Evolutionary conservation across 768 basidiomycete genomes (phyloP).

Genomic region (Phaeolepiota aurea): DNA sequence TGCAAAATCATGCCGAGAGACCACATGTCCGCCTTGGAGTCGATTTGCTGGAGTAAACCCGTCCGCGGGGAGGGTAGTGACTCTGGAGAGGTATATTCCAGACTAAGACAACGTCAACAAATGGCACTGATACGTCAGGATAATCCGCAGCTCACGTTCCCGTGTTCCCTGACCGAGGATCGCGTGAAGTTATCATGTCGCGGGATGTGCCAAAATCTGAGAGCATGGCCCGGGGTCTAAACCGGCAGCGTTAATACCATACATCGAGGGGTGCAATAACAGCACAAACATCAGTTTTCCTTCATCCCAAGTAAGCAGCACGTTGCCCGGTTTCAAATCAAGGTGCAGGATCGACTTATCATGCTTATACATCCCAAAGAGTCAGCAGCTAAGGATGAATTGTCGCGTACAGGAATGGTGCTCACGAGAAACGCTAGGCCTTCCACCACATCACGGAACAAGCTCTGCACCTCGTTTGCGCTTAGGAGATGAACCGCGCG

Average conservation of each 20-base stretch:
- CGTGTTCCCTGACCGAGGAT: conserved; percentile 79
- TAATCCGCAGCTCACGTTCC: conserved; percentile 62
- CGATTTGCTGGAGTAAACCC: conserved; percentile 60
- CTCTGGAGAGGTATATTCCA: conserved; percentile 89
- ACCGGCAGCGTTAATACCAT: conserved; percentile 1
- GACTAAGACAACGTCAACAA: conserved; percentile 23
- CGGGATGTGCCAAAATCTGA: conserved; percentile 94
- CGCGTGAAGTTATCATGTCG: conserved; percentile 71
- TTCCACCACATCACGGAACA: conserved; percentile 81
- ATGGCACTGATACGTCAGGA: background rate
- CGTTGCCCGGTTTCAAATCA: conserved; percentile 92
- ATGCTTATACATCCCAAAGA: conserved; percentile 38
- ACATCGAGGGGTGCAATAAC: background rate
- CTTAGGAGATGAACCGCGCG: conserved; percentile 80
- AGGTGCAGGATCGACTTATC: conserved; percentile 82
- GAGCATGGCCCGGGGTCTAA: conserved; percentile 86
- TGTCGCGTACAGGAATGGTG: no score
- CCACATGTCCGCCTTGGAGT: conserved; percentile 95
- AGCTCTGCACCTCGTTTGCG: conserved; percentile 70
- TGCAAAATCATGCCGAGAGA: conserved; percentile 94
- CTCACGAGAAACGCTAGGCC: conserved; percentile 82
- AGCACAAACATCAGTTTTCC: conserved; percentile 63
- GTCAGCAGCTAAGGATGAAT: conserved; percentile 4
- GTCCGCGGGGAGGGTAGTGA: conserved; percentile 63
- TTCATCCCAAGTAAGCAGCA: conserved; percentile 87